Evolutionary conservation across 2,329 filamentous ascomycete species (phyloP), one percentile per base, ranked within the genome.

Genomic region (Pseudogymnoascus verrucosus): DNA sequence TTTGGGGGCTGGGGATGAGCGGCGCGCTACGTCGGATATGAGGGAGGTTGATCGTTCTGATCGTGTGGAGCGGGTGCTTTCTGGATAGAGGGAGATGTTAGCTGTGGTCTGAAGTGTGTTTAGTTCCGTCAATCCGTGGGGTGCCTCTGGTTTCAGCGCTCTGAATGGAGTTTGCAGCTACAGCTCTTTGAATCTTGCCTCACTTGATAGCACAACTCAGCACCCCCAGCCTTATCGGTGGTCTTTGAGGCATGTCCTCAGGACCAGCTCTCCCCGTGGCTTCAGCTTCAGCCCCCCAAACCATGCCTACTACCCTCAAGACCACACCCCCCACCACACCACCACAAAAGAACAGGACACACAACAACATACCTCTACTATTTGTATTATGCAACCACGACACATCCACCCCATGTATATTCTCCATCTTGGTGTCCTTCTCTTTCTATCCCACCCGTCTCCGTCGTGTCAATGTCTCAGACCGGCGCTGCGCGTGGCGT

Each of bases 311-410:
- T 23, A 10, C 47, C 8, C 26, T 31, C 14, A n/a, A 31, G 7
- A 19, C 26, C 26, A 54, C 26, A 4, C 26, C 47, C 42, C n/a
- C 47, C 47, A 54, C 47, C 26, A 54, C 16, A 4, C 26, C 26
- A 16, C 26, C n/a, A 31, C 16, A 51, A 62, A 51, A 60, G 6
- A 60, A 60, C 16, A 34, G 19, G 7, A 36, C 63, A 47, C 63
- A 44, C 21, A 65, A 62, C 54, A 21, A 59, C 16, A 61, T 66
- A 74, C 72, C 72, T 71, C 71, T 73, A 21, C 66, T 39, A 61
- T 54, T 65, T 62, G 51, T 67, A 66, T 37, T 71, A 69, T 68
- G 72, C 70, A 74, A 72, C 72, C 72, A 74, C 37, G 69, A 71
- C 40, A 73, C 68, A 65, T 74, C 72, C 19, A 74, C 70, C 12